These are phyloP conservation scores for Myxozyma nipponensis DNA, from an alignment of 805 yeast genomes.

Conservation along the genomic window DNA sequence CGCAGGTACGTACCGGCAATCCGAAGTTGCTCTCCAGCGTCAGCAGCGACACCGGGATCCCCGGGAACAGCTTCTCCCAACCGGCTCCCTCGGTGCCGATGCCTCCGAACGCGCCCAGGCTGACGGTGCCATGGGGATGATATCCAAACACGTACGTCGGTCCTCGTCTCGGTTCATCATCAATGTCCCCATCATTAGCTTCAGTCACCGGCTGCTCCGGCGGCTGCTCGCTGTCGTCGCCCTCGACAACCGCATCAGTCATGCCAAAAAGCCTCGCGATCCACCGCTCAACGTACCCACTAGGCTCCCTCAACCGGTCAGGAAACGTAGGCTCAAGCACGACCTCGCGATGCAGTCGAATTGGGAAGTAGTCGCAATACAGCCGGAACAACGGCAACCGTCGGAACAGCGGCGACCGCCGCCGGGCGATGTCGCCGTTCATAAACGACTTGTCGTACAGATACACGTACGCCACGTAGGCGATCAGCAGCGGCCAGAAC, in stretches of 20 bases:
- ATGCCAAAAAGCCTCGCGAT: slow-evolving; percentile 16
- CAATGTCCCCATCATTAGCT: not conserved
- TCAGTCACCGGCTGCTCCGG: not conserved
- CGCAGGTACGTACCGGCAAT: slow-evolving; percentile 52
- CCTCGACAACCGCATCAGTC: slow-evolving; percentile 7
- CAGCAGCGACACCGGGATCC: slow-evolving; percentile 70
- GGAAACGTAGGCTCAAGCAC: slow-evolving; percentile 70
- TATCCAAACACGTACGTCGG: slow-evolving; percentile 77
- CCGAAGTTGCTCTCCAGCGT: slow-evolving; percentile 81
- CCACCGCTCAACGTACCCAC: slow-evolving; percentile 17
- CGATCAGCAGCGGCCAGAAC: slow-evolving; percentile 63
- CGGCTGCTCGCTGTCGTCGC: not conserved
- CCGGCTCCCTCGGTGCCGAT: slow-evolving; percentile 78
- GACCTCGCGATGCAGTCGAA: slow-evolving; percentile 60
- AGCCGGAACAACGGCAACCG: slow-evolving; percentile 59
- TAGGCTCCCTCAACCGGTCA: slow-evolving; percentile 13
- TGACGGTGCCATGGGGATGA: slow-evolving; percentile 95
- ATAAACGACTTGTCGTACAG: slow-evolving; percentile 62
- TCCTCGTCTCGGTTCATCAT: slow-evolving; percentile 6
- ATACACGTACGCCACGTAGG: slow-evolving; percentile 56
- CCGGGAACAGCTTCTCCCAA: slow-evolving; percentile 70
- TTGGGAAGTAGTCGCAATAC: slow-evolving; percentile 78
- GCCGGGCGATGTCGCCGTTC: slow-evolving; percentile 61
- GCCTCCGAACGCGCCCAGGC: slow-evolving; percentile 84
- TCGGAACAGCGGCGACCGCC: slow-evolving; percentile 58